Evolutionary conservation across 371 early-diverging fungal genomes (phyloP), one percentile per base, ranked within the genome.

Genomic region (Furculomyces boomerangus): DNA sequence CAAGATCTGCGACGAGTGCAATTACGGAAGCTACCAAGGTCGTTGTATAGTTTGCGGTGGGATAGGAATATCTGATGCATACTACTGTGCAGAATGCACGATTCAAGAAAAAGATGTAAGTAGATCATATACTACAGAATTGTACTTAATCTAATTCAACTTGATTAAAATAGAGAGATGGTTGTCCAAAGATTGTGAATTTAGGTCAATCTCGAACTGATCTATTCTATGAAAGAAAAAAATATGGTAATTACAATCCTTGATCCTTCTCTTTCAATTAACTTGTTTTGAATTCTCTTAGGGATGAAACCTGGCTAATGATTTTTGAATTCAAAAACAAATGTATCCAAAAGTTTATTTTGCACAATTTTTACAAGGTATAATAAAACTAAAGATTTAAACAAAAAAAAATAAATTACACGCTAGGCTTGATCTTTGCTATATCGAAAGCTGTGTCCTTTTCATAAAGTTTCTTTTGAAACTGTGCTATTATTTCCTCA

Each of bases 171-270:
- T n/a, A n/a, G n/a, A 75, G 96, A 29, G 96, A 96, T 67, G 96
- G 96, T 1, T 96, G 96, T 63, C 96, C 96, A 49, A 94, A 94
- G 73, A 92, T 96, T 61, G 78, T 89, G 29, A 88, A 88, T 61
- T 61, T 88, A 20, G 88, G 88, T 44, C 78, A 82, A 26, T 79
- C 86, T 32, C 80, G 84, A 58, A 81, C 84, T 47, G 93, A 92
- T 67, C 59, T 85, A 53, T 91, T 93, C 57, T 93, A 93, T 60
- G 93, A 93, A 62, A 71, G 88, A 67, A 95, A 95, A 76, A 93
- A 91, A 70, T 88, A 84, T 70, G 87, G 86, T 46, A 49, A 50
- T 10, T 22, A 10, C 31, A 35, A 35, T 35, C 18, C 35, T 35
- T 10, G 35, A 7, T 35, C 35, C 18, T 35, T 35, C 35, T 35